Conservation (phyloP, 768 basidiomycete genomes). For the Boletales sp. region DNA sequence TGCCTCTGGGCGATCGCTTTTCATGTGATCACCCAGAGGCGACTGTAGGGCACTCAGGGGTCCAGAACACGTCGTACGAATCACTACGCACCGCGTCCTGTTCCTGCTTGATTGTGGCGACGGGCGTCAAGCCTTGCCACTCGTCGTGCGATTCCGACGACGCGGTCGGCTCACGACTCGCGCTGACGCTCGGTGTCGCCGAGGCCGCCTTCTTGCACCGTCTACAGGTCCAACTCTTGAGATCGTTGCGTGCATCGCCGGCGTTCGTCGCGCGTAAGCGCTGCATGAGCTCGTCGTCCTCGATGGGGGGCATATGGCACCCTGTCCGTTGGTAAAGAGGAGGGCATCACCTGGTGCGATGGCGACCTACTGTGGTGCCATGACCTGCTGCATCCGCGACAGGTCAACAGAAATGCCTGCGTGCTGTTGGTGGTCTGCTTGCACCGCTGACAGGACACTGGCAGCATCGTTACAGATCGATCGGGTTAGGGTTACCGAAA, state of each 20-base stretch:
- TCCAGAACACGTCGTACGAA: background rate
- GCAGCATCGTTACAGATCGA: background rate
- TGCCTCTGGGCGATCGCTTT: background rate
- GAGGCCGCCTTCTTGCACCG: constrained; percentile 25
- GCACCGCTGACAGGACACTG: constrained; percentile 24
- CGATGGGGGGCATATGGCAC: constrained; percentile 32
- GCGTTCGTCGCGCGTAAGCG: constrained; percentile 23
- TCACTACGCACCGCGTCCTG: constrained; percentile 7
- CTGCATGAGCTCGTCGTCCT: constrained; percentile 22
- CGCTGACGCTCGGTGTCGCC: background rate
- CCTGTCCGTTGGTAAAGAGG: constrained; percentile 13
- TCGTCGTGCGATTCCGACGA: constrained; percentile 4
- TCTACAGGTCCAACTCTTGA: constrained; percentile 28
- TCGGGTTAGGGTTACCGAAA: constrained; percentile 26
- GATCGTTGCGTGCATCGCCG: constrained; percentile 20
- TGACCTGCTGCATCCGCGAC: constrained; percentile 28
- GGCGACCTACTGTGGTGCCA: constrained; percentile 34
- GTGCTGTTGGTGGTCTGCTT: constrained; percentile 20
- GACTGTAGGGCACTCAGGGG: constrained; percentile 5
- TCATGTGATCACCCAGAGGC: background rate
- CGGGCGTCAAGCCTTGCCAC: background rate
- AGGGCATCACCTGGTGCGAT: background rate
- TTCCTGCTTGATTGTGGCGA: background rate
- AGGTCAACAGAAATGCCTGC: constrained; percentile 32
- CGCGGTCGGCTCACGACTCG: constrained; percentile 7